Evolutionary conservation across 2,329 filamentous ascomycete genomes (phyloP).

Genomic region (Xylaria sp.): DNA sequence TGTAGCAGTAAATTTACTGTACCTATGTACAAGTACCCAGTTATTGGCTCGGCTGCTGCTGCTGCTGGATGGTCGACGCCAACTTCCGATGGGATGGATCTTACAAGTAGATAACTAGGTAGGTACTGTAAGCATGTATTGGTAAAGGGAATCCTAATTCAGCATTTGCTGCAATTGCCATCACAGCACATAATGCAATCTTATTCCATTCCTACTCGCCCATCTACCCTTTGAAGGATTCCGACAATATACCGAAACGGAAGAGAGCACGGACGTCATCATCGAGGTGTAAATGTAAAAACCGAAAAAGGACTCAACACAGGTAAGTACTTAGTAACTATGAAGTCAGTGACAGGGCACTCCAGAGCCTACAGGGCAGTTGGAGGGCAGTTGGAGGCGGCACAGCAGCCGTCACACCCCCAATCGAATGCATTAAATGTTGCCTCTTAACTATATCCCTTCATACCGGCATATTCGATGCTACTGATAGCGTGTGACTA

Average conservation of each 20-base stretch:
- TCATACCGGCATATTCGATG: background rate
- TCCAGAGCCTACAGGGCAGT: background rate
- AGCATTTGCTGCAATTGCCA: background rate
- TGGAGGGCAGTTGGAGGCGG: constrained; percentile 35
- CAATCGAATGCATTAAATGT: background rate
- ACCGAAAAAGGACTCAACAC: background rate
- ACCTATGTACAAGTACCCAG: too few species aligned
- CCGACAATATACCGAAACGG: constrained; percentile 3
- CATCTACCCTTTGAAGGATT: background rate
- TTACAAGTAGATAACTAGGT: too few species aligned
- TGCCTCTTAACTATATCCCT: constrained; percentile 8
- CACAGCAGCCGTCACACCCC: constrained; percentile 29
- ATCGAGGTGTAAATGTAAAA: background rate
- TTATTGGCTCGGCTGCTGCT: too few species aligned
- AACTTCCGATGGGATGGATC: background rate
- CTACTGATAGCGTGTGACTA: constrained; percentile 11
- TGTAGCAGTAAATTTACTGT: too few species aligned
- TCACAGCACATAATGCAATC: background rate
- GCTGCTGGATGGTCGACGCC: background rate
- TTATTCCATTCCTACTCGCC: background rate
- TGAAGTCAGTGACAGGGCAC: constrained; percentile 3
- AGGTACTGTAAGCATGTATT: too few species aligned
- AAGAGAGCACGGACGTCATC: constrained; percentile 6
- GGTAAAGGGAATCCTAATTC: background rate
- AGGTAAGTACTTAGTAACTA: too few species aligned